Evolutionary conservation across 768 basidiomycete genomes (phyloP), one percentile per base, ranked within the genome.

Genomic region (Leccinum imitatum): DNA sequence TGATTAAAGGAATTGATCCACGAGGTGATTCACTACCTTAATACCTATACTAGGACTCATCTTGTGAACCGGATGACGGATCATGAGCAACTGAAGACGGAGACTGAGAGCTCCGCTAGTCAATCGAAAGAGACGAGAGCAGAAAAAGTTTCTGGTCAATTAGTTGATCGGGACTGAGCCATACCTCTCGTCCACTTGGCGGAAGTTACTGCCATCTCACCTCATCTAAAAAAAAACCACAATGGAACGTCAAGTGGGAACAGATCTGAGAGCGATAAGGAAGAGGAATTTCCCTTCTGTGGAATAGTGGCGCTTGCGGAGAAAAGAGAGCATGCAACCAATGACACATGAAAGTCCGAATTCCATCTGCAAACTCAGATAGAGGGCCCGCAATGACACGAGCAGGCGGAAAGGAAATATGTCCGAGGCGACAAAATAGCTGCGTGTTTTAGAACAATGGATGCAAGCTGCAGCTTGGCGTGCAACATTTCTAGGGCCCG

Each of bases 261-360:
- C 46, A 58, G 65, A 71, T 67, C 44, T 13, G 63, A 41, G 50
- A 47, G 56, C 59, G 65, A 71, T 67, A 67, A 63, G 68, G 33
- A 56, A 57, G 46, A 66, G 54, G 53, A 59, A 41, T 54, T 57
- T 60, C 53, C 33, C 44, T 53, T 31, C 58, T 65, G 68, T 37
- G 62, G 60, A 62, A 64, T 35, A 51, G 63, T 62, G 64, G 64
- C 64, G 54, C 52, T 64, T 69, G 64, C 65, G 71, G 65, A 68
- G 58, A 63, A 70, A 68, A 59, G 62, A 54, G 55, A 59, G 44
- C 44, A 64, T 60, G 60, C 52, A 65, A 69, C 62, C 62, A 68
- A 60, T 61, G 64, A 71, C 69, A 68, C 61, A 68, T 69, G 67
- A 71, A 71, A 71, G 71, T 71, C 70, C 70, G 71, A 73, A 71